phyloP scores from a whole-genome alignment of 176 grass and related monocot species.

The Bonia amplexicaulis region DNA sequence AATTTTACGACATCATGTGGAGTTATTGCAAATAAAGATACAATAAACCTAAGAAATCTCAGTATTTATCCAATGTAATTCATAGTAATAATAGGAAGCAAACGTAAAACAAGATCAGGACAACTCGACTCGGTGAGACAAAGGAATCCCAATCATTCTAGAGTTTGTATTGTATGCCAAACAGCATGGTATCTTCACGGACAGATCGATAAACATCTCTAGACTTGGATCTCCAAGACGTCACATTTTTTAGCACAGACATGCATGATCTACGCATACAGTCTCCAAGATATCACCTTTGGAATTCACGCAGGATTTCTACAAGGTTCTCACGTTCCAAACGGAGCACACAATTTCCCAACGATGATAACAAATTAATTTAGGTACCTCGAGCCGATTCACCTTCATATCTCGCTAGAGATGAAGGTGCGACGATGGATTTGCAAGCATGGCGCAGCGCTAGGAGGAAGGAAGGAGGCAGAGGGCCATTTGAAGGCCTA shows the following conservation, averaged over 20 bases:
- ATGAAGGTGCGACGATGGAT: not conserved
- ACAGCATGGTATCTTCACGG: too few species aligned
- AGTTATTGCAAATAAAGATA: not conserved
- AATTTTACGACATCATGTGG: not conserved
- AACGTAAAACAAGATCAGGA: not conserved
- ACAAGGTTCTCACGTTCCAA: not conserved
- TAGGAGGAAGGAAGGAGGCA: not conserved
- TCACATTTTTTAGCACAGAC: too few species aligned
- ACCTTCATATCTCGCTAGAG: not conserved
- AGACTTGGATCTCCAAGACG: too few species aligned
- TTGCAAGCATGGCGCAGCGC: not conserved
- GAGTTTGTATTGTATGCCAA: not conserved
- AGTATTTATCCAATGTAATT: not conserved
- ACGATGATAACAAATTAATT: not conserved
- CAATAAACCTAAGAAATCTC: not conserved
- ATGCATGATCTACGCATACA: too few species aligned
- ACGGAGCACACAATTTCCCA: not conserved
- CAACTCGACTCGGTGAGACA: not conserved
- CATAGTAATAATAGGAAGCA: not conserved
- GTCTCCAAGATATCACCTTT: too few species aligned
- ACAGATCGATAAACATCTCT: too few species aligned
- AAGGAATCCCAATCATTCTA: not conserved
- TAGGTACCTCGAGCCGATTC: conserved; percentile 22
- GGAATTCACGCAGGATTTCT: not conserved
- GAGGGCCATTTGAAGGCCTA: conserved; percentile 28